Conservation (phyloP, 2,329 filamentous ascomycete genomes). For the Aureobasidium uvarum region DNA sequence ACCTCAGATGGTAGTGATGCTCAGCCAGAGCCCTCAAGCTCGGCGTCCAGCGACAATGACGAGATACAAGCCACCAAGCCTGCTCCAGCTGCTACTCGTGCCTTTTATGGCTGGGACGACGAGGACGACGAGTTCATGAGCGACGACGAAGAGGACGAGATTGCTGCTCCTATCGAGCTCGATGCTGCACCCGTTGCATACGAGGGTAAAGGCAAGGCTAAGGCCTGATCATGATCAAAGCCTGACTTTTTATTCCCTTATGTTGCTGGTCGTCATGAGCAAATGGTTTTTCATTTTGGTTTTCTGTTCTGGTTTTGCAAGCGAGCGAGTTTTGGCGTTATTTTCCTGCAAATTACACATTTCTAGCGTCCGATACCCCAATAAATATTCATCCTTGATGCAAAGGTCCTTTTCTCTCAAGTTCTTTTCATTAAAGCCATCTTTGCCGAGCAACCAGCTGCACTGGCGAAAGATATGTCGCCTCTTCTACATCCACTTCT, state of each 20-base stretch:
- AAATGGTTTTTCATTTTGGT: not conserved
- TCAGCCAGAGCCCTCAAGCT: slow-evolving; percentile 32
- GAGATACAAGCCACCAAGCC: slow-evolving; percentile 44
- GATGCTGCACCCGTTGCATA: slow-evolving; percentile 23
- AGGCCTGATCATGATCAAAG: slow-evolving; percentile 4
- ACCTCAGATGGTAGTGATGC: slow-evolving; percentile 44
- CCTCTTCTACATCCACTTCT: too few relatives aligned
- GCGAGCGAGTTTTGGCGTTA: slow-evolving; percentile 7
- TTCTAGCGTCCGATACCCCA: not conserved
- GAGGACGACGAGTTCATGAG: slow-evolving; percentile 61
- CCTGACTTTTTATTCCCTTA: not conserved
- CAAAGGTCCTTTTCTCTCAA: not conserved
- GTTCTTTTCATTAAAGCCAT: not conserved
- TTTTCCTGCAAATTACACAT: not conserved
- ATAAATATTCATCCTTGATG: not conserved
- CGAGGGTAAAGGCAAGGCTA: slow-evolving; percentile 37
- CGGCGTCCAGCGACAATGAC: slow-evolving; percentile 35
- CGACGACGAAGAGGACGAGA: slow-evolving; percentile 49
- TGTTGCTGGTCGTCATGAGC: not conserved
- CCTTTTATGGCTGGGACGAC: slow-evolving; percentile 76
- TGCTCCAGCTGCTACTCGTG: slow-evolving; percentile 30
- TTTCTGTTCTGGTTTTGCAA: not conserved
- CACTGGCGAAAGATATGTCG: too few relatives aligned
- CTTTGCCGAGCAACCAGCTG: not conserved
- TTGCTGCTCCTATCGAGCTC: slow-evolving; percentile 30